phyloP scores from a whole-genome alignment of 176 grass and related monocot genomes.

The Rhipidocladum racemiflorum region DNA sequence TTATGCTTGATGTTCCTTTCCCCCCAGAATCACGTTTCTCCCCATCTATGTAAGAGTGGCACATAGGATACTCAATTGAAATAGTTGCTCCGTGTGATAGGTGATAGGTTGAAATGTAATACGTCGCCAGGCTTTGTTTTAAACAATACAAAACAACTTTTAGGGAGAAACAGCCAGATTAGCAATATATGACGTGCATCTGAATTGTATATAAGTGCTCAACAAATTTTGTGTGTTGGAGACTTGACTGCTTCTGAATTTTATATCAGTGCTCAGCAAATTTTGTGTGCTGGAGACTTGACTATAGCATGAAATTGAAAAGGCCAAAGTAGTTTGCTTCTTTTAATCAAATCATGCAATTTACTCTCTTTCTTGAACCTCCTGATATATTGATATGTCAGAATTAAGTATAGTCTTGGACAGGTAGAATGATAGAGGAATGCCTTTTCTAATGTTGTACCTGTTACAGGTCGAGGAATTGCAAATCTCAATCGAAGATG shows the following conservation, averaged over 20 bases:
- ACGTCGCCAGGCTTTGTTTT: background rate
- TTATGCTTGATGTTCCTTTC: background rate
- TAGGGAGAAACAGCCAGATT: background rate
- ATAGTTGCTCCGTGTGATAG: background rate
- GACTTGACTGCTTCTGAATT: background rate
- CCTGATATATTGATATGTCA: background rate
- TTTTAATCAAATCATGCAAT: background rate
- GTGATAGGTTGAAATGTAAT: background rate
- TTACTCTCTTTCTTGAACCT: background rate
- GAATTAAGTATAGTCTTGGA: background rate
- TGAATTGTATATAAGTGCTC: background rate
- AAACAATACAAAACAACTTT: background rate
- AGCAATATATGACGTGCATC: background rate
- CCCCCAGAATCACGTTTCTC: background rate
- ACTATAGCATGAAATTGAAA: background rate
- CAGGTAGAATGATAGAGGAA: background rate
- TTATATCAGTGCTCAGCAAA: background rate
- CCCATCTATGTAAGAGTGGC: background rate
- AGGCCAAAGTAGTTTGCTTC: background rate
- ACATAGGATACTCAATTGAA: background rate
- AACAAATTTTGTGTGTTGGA: background rate
- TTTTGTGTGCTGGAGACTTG: background rate
- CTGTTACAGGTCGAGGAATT: conserved; percentile 73
- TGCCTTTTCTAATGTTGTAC: background rate
- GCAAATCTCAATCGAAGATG: conserved; percentile 75